Base-by-base conservation (phyloP, 768 basidiomycete genomes). In the Lactarius psammicola region DNA sequence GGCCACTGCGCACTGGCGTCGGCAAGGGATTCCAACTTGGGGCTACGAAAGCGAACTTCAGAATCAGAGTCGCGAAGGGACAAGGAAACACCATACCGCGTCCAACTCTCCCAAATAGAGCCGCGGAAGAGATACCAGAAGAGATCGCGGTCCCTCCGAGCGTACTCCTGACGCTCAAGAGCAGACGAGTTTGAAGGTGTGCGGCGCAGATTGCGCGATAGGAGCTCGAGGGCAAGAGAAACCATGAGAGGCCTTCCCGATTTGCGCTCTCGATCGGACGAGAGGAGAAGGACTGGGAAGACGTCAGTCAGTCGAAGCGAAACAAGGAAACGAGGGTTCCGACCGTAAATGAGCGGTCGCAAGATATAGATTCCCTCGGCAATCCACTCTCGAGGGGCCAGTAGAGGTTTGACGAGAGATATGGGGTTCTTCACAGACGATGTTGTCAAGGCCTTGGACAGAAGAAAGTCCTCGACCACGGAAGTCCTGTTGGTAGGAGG, bases 71-170 rank as follows among this genome's bases (percentile, higher is more conserved):
- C 18, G 55, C 8, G 58, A 59, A 34, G 58, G 44, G 62, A 40
- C 13, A 59, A 51, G 68, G 60, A 56, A 30, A 46, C 13, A 31
- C 68, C 56, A 53, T 66, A 89, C 92, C 85, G 79, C 44, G 92
- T 92, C 77, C 86, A 93, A 11, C 82, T 79, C 65, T 86, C 79
- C 95, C 95, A 97, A 59, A 95, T 85, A 23, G 89, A 86, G 23
- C 94, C 94, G 49, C 92, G 87, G 67, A 96, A 76, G 53, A 95
- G 82, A 73, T 94, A 94, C 87, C 89, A 92, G 11, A 90, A 72
- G 68, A 96, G 82, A 70, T 92, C 89, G 60, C 87, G 83, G 75
- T 97, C 95, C 70, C 93, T 81, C 61, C 84, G 82, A 17, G 92
- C 89, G 71, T 95, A 91, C 73, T 95, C 94, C 17, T 84, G 76